These are phyloP conservation scores for Amanita pseudoporphyria DNA, from an alignment of 768 basidiomycete species.

Conservation along the genomic window DNA sequence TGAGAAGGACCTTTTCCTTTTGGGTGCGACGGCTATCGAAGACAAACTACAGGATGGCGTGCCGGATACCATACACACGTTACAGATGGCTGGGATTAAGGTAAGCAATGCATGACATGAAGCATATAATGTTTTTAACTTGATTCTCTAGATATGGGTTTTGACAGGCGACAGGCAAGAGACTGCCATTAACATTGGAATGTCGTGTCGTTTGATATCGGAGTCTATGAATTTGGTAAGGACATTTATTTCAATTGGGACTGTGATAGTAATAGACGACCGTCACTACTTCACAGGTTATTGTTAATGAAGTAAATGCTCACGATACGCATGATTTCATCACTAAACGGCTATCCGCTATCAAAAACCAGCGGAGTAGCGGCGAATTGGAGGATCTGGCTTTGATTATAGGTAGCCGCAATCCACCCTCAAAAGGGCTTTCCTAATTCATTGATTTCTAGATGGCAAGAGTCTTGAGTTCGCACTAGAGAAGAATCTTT, in stretches of 20 bases:
- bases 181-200: constrained; percentile 98
- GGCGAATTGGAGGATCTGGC: constrained; percentile 96
- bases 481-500: constrained; percentile 89
- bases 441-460: constrained; percentile 20
- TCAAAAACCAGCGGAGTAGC: constrained; percentile 84
- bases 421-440: not conserved
- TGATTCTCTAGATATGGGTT: constrained; percentile 72
- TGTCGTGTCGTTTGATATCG: constrained; percentile 93
- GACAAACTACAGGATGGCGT: constrained; percentile 99
- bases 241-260: constrained; percentile 1
- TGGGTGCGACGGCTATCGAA: constrained; percentile 97
- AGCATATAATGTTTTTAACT: constrained; percentile 3
- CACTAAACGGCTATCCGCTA: constrained; percentile 79
- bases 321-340: constrained; percentile 80
- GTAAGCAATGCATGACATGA: constrained; percentile 17
- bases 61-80: constrained; percentile 93
- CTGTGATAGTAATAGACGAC: not conserved
- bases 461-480: constrained; percentile 93
- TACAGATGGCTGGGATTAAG: constrained; percentile 98
- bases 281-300: constrained; percentile 46
- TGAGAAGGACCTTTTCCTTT: constrained; percentile 85
- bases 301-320: constrained; percentile 85
- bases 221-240: constrained; percentile 96
- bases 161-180: constrained; percentile 97
- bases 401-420: constrained; percentile 72